Conservation (phyloP, 768 basidiomycete species). For the Trametes cinnabarina region DNA sequence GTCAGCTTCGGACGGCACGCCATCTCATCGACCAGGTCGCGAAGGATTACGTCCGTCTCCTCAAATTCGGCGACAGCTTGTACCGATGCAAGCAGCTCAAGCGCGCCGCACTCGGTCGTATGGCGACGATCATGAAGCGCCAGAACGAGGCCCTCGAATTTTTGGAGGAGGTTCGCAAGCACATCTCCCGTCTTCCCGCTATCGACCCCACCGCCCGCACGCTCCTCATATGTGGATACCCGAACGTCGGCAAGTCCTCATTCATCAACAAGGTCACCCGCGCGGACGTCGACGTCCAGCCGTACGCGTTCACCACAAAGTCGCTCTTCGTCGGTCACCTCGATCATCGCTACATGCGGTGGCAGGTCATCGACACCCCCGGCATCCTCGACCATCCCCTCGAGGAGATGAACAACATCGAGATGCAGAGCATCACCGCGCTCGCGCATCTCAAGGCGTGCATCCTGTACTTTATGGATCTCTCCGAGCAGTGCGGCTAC, state of each 20-base stretch:
- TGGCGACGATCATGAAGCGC: conserved; percentile 98
- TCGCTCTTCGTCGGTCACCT: conserved; percentile 97
- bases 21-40: conserved; percentile 97
- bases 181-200: conserved; percentile 95
- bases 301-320: conserved; percentile 99
- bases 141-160: conserved; percentile 99
- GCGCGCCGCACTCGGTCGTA: conserved; percentile 94
- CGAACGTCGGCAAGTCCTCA: conserved; percentile 98
- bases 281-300: conserved; percentile 98
- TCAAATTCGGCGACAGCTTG: conserved; percentile 97
- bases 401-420: conserved; percentile 99
- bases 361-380: conserved; percentile 99
- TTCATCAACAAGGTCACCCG: conserved; percentile 99
- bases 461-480: conserved; percentile 97
- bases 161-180: conserved; percentile 98
- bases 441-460: conserved; percentile 94
- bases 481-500: conserved; percentile 98
- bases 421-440: conserved; percentile 99
- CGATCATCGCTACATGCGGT: conserved; percentile 98
- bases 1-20: conserved; percentile 91
- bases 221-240: conserved; percentile 96
- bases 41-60: conserved; percentile 93
- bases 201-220: conserved; percentile 99
- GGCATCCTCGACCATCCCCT: conserved; percentile 97
- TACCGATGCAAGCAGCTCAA: conserved; percentile 99